Percentiles rank a stretch among this genome's conserved stretches.
phyloP scores from a whole-genome alignment of 2,329 filamentous ascomycete genomes.

The Davidsoniella virescens region DNA sequence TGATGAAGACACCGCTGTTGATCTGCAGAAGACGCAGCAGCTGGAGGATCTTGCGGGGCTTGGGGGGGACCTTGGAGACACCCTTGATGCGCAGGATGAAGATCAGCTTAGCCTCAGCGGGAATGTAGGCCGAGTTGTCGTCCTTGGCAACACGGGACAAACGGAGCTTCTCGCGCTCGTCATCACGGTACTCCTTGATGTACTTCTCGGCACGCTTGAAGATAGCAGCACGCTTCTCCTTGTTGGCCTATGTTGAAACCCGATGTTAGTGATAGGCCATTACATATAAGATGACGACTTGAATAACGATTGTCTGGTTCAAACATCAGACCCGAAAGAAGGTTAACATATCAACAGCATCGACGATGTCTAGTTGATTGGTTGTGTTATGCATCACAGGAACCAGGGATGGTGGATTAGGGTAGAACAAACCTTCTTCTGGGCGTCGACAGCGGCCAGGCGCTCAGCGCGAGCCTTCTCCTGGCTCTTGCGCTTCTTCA shows the following conservation, averaged over 20 bases:
- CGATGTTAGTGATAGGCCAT: constrained; percentile 7
- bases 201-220: constrained; percentile 99
- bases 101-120: constrained; percentile 88
- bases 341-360: constrained; percentile 97
- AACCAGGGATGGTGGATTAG: not conserved
- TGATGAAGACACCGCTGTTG: constrained; percentile 99
- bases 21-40: constrained; percentile 99
- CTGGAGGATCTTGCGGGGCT: constrained; percentile 99
- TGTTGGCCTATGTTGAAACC: constrained; percentile 55
- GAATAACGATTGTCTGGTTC: constrained; percentile 16
- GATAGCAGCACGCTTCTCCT: constrained; percentile 96
- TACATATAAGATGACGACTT: not conserved
- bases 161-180: constrained; percentile 96
- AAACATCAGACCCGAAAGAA: constrained; percentile 96
- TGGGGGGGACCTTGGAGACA: constrained; percentile 99
- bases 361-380: constrained; percentile 86
- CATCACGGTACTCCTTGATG: constrained; percentile 98
- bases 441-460: constrained; percentile 63
- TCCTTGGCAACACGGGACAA: constrained; percentile 78
- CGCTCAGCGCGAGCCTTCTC: constrained; percentile 96
- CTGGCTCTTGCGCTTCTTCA: constrained; percentile 99
- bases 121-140: constrained; percentile 85
- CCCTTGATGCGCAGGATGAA: constrained; percentile 99
- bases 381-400: constrained; percentile 57
- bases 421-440: constrained; percentile 63